A percentile compares a stretch with the other conserved stretches of the same genome.
Conservation (phyloP, 352 stramenopile genomes). For the Globisporangium solare region DNA sequence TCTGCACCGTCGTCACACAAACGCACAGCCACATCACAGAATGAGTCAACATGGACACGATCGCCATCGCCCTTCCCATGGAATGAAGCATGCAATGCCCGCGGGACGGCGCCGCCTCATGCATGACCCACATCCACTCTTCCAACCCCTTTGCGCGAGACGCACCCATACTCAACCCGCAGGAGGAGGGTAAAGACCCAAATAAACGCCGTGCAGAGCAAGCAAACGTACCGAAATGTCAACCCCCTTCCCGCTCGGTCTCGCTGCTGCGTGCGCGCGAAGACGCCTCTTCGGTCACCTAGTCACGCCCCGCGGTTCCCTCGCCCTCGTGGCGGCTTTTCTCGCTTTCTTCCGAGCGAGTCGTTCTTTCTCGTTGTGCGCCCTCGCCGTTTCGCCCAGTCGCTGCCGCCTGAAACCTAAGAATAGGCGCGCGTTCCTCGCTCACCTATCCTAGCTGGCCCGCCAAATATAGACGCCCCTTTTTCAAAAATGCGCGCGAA, state of each 20-base stretch:
- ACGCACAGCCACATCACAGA: not conserved
- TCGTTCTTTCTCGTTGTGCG: not conserved
- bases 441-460: not conserved
- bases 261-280: slow-evolving; percentile 15
- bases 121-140: too few species aligned
- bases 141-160: not conserved
- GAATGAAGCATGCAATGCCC: not conserved
- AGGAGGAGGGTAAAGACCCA: not conserved
- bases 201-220: slow-evolving; percentile 7
- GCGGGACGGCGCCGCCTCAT: not conserved
- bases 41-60: not conserved
- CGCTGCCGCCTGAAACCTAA: slow-evolving; percentile 2
- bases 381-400: slow-evolving; percentile 14
- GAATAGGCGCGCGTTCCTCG: slow-evolving; percentile 9
- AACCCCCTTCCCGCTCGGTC: slow-evolving; percentile 15
- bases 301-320: slow-evolving; percentile 16
- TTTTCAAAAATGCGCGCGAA: slow-evolving; percentile 12
- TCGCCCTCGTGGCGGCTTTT: slow-evolving; percentile 30
- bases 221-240: slow-evolving; percentile 13
- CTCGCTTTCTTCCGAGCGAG: not conserved
- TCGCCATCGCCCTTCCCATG: not conserved
- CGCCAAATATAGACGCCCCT: slow-evolving; percentile 6
- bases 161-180: not conserved
- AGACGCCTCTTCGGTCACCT: slow-evolving; percentile 44
- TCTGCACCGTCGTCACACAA: not conserved